Evolutionary conservation across 768 basidiomycete species (phyloP).

Genomic region (Melanogaster broomeanus): DNA sequence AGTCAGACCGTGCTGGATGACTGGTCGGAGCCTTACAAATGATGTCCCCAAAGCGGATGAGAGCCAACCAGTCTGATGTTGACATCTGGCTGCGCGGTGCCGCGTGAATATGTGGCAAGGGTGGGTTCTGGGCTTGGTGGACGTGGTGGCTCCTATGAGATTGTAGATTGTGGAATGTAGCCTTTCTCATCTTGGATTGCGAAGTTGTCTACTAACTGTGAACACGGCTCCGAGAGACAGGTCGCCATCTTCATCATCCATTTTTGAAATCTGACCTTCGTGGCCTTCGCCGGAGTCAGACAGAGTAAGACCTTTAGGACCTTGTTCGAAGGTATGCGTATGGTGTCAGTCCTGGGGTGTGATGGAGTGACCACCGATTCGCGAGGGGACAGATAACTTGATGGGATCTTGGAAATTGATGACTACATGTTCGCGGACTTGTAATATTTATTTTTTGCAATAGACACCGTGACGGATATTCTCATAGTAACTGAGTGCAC

Average conservation of each 20-base stretch:
- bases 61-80: slow-evolving; percentile 72
- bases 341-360: too few relatives aligned
- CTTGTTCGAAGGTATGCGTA: too few relatives aligned
- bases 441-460: too few relatives aligned
- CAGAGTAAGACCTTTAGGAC: too few relatives aligned
- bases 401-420: too few relatives aligned
- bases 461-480: too few relatives aligned
- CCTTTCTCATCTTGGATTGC: background rate
- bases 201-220: slow-evolving; percentile 39
- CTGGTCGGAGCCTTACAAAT: slow-evolving; percentile 51
- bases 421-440: too few relatives aligned
- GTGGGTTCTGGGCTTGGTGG: slow-evolving; percentile 71
- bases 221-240: slow-evolving; percentile 49
- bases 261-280: slow-evolving; percentile 7
- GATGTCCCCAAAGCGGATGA: slow-evolving; percentile 82
- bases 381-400: too few relatives aligned
- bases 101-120: slow-evolving; percentile 47
- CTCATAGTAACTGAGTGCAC: too few relatives aligned
- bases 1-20: background rate
- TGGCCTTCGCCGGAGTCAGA: too few relatives aligned
- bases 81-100: slow-evolving; percentile 34
- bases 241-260: slow-evolving; percentile 32
- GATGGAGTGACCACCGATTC: too few relatives aligned
- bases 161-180: background rate
- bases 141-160: slow-evolving; percentile 54